Base-by-base conservation (phyloP, 2,329 filamentous ascomycete genomes). In the Ophiostoma pallidulum region DNA sequence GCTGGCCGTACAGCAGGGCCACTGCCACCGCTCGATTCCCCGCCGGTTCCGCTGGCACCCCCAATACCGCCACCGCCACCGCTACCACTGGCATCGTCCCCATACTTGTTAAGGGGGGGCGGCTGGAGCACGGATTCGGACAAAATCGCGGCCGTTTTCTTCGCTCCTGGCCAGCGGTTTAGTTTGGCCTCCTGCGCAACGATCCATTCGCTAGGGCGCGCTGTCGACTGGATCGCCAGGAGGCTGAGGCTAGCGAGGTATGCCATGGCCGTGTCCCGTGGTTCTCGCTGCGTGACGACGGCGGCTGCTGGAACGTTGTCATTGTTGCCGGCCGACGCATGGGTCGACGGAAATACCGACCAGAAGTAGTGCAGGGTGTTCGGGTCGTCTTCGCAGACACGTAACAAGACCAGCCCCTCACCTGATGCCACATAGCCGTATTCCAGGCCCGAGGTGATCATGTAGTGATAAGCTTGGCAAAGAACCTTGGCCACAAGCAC, bases 401-500 rank as follows among this genome's bases (percentile, higher is more conserved):
- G 41, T 9, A 51, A 41, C 13, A 51, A 38, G 8, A 51, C 24
- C 9, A 51, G 38, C 9, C 45, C 37, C 4, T 51, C 41, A n/a
- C 49, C 49, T 18, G 45, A 26, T 8, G 49, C 45, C 18, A 51
- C 35, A 29, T 51, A 51, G 8, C 49, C 41, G 16, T 24, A 48
- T 18, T 48, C 45, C 3, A 51, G 32, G 14, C 45, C 49, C 4
- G 49, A 32, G 2, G 41, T 41, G 14, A 51, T 35, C 45, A 51
- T 51, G 37, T 48, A 48, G 45, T 51, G 45, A 20, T 37, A 51
- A 7, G 45, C 44, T 18, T 51, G 45, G 32, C 38, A 48, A 16
- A 51, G 26, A 4, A 16, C 38, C 14, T 29, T 28, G 10, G 49
- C 49, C 18, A 51, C 33, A 6, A 22, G 43, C 26, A 46, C 41